Base-by-base conservation (phyloP, 2,329 filamentous ascomycete genomes). In the Clonostachys rosea region DNA sequence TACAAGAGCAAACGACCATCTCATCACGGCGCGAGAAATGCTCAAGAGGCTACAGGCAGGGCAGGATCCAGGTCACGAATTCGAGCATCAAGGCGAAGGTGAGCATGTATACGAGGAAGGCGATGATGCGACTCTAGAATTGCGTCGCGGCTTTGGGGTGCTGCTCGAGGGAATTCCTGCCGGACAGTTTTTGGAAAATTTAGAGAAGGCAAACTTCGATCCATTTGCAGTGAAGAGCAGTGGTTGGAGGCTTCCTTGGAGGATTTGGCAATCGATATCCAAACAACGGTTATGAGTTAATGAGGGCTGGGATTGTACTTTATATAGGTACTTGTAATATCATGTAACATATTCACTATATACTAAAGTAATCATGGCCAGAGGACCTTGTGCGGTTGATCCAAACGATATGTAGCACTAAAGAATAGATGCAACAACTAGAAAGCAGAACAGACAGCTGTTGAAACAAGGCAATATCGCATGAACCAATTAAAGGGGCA, bases 1-100 rank as follows among this genome's bases (percentile, higher is more conserved):
- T 1, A 99, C 94, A 0, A 81, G 92, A 36, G 94, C 94, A 7
- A 95, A 95, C 60, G 94, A 99, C 63, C 94, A 99, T 66, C 74
- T 99, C 34, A 95, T 96, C 55, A 97, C 92, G 0, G 92, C 88
- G 3, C 77, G 91, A 49, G 89, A 96, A 63, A 96, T 99, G 91
- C 67, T 97, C 50, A 85, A 83, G 59, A 89, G 88, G 57, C 70
- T 96, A 17, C 81, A 81, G 46, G 83, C 82, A 5, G 89, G 91
- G 2, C 70, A 86, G 55, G 84, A 83, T 43, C 81, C 89, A 0
- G 89, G 86, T 0, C 92, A 96, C 62, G 89, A 89, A 6, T 96
- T 92, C 63, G 92, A 97, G 67, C 89, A 96, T 60, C 78, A 87
- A 50, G 81, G 83, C 33, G 90, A 96, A 60, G 83, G 83, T 44